Base-by-base conservation (phyloP, 2,329 filamentous ascomycete genomes). In the Pseudonectria buxi region DNA sequence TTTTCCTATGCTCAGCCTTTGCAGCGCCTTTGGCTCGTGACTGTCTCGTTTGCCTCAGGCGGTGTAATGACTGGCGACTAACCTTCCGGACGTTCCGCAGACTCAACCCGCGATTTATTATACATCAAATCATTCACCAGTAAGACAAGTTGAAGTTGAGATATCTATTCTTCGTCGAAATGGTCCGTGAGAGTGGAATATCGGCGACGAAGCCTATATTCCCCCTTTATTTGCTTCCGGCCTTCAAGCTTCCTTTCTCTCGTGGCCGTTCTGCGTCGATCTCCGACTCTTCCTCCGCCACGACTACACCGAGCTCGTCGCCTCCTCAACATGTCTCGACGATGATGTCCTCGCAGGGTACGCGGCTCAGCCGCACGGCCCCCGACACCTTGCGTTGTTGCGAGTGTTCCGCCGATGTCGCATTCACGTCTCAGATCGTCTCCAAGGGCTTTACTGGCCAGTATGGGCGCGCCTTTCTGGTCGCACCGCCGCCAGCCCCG, bases 401-500 rank as follows among this genome's bases (percentile, higher is more conserved):
- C 24, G 64, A 58, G 32, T 83, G 78, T 62, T 66, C 74, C 10
- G 63, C 70, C 36, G 76, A 83, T 55, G 55, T 83, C n/a, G 78
- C 76, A 13, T 76, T 76, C 50, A 55, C 65, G 12, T 67, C 71
- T 10, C 77, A 81, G 54, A 74, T 83, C 40, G 68, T 83, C 26
- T 76, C 71, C 43, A 81, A 81, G 54, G 74, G 76, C 44, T 83
- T 83, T 60, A 79, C 72, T 0, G 79, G 79, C 13, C 75, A 77
- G 14, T 71, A 81, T 55, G 79, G 79, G 6, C 71, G 77, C 15
- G 78, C 78, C 10, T 79, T 73, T 51, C 68, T 83, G 32, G 73
- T 82, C 32, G 63, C 72, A 30, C 64, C 63, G 14, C 50, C 53
- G 16, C 41, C 49, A n/a, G 42, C 40, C 14, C 47, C 47, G 13